phyloP scores from a whole-genome alignment of 169 alveolate genomes.

The Ichthyophthirius multifiliis region DNA sequence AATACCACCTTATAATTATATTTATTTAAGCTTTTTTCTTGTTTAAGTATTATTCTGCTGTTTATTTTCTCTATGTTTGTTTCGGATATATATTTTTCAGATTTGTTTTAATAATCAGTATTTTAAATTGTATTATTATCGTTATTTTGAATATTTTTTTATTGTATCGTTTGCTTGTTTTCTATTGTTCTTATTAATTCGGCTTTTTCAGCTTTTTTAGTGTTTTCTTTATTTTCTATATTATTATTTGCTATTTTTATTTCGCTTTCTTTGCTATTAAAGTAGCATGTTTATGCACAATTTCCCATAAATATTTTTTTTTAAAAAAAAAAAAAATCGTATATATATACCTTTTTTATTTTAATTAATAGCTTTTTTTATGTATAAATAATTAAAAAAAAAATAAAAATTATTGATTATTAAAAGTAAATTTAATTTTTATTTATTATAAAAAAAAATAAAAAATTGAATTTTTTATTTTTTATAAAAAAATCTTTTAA shows the following conservation, averaged over 20 bases:
- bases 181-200: background rate
- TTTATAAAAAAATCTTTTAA: too few species aligned
- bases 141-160: background rate
- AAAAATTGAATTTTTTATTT: too few species aligned
- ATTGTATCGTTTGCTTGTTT: background rate
- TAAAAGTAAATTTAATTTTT: too few species aligned
- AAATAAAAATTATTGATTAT: too few species aligned
- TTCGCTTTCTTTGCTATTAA: background rate
- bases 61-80: background rate
- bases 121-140: background rate
- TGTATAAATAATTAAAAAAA: too few species aligned
- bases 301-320: too few species aligned
- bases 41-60: background rate
- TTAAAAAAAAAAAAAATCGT: too few species aligned
- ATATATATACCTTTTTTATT: too few species aligned
- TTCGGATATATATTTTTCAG: background rate
- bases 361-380: too few species aligned
- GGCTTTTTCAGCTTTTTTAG: background rate
- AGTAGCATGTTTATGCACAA: conserved; percentile 1
- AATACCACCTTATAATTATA: background rate
- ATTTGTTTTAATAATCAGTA: background rate
- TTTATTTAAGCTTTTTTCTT: background rate
- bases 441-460: too few species aligned
- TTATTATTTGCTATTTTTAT: background rate
- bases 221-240: background rate